Conservation (phyloP, 768 basidiomycete species). For the Leccinum longicurvipes region DNA sequence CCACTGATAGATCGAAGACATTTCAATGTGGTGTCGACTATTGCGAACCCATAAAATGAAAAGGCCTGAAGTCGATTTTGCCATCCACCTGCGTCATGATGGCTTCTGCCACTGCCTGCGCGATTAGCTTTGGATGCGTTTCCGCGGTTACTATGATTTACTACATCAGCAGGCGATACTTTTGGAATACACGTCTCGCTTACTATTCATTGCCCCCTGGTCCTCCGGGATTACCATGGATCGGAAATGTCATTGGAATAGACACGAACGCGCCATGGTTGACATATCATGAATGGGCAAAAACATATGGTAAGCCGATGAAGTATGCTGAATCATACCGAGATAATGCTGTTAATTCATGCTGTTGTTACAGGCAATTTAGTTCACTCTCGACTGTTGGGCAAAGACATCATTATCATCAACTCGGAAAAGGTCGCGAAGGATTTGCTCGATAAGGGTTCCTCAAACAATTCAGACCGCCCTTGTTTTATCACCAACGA, state of each 20-base stretch:
- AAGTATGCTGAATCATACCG: too few species aligned
- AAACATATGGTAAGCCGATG: background rate
- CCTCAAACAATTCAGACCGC: too few species aligned
- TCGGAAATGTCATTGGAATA: background rate
- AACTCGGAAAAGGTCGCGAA: conserved; percentile 25
- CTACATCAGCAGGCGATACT: background rate
- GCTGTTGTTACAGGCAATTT: background rate
- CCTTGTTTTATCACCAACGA: too few species aligned
- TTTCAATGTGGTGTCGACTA: background rate
- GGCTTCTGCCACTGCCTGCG: background rate
- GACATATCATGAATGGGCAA: background rate
- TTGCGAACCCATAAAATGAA: background rate
- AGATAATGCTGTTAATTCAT: too few species aligned
- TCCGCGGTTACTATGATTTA: background rate
- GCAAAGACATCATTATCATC: conserved; percentile 21
- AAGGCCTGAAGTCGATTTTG: background rate
- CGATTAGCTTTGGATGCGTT: background rate
- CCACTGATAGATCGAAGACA: too few species aligned
- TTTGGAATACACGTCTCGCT: background rate
- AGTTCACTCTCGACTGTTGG: background rate
- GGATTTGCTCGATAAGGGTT: conserved; percentile 19
- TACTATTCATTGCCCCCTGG: background rate
- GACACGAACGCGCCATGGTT: background rate
- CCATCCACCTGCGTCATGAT: background rate
- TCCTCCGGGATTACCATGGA: background rate